Base-by-base conservation (phyloP, 495 filamentous ascomycete genomes). In the Aspergillus leporis region DNA sequence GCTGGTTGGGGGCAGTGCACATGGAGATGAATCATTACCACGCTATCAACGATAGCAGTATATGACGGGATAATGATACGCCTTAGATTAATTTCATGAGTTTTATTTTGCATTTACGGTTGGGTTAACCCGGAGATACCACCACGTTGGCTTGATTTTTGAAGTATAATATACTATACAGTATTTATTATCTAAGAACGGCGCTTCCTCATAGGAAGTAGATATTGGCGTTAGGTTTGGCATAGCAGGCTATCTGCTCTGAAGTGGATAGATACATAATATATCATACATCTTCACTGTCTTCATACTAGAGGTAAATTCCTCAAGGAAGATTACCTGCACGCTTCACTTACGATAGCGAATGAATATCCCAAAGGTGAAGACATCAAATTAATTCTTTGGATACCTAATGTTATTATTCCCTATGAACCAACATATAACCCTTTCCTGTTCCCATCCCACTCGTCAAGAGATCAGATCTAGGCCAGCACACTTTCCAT, bases 21-120 rank as follows among this genome's bases (percentile, higher is more conserved):
- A 70, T 63, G 73, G 70, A n/a, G 76, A 77, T 38, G 80, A 82
- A 61, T 70, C 76, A 30, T 61, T 81, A 45, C 80, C 80, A 61
- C 72, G 72, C 25, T 82, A 82, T 64, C 76, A 78, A 60, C 71
- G 75, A 56, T 80, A 59, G 62, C 61, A 34, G 22, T 34, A 16
- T n/a, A 40, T 28, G 32, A 51, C 9, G 28, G 49, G 21, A 25
- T 9, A 51, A 28, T 34, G 49, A 51, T 32, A 51, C 22, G 14
- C 7, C 9, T 36, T 36, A n/a, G 30, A 56, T 56, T 56, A 16
- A 2, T 5, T 48, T 55, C 10, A 12, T 49, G 53, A 38, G 23
- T 19, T 55, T 51, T 16, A 53, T 60, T 48, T 63, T 61, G 64
- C 64, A 66, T 56, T 66, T 66, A 61, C 60, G 58, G 58, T 60